Evolutionary conservation across 345 rosid species (phyloP).

Genomic region (Trapa incisa): DNA sequence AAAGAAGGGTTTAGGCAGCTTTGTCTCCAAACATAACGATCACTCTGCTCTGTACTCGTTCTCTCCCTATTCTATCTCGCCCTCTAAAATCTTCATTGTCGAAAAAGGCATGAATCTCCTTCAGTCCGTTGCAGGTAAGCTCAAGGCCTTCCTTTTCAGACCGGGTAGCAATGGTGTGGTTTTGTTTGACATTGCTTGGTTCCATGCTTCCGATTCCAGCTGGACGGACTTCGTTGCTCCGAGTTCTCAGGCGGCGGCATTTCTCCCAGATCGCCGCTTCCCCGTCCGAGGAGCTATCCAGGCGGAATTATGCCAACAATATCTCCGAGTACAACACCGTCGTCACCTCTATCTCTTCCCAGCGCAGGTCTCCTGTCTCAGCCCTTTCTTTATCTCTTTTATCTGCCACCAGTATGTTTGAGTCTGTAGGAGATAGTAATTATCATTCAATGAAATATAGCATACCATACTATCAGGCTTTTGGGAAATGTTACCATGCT

Average conservation of each 20-base stretch:
- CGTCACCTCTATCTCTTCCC: conserved; percentile 41
- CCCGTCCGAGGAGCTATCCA: conserved; percentile 24
- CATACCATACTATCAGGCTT: background rate
- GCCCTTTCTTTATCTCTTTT: background rate
- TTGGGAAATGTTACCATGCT: background rate
- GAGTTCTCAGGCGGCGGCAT: conserved; percentile 34
- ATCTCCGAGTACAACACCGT: conserved; percentile 66
- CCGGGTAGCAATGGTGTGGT: background rate
- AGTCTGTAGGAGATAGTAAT: too few species aligned
- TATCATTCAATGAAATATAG: too few species aligned
- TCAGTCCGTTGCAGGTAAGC: conserved; percentile 30
- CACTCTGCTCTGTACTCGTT: background rate
- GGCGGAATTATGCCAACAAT: conserved; percentile 71
- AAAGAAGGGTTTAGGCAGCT: background rate
- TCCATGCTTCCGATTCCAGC: conserved; percentile 1
- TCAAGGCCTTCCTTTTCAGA: conserved; percentile 15
- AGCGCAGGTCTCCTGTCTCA: conserved; percentile 37
- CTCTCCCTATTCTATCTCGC: background rate
- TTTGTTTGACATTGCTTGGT: background rate
- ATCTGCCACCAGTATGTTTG: background rate
- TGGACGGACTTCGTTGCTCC: conserved; percentile 20
- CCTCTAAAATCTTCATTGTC: background rate
- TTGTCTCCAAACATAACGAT: background rate
- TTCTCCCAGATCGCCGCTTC: conserved; percentile 27
- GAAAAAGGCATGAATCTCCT: conserved; percentile 39